Evolutionary conservation across 2,329 filamentous ascomycete species (phyloP), one percentile per base, ranked within the genome.

Genomic region (Trichoderma arundinaceum): DNA sequence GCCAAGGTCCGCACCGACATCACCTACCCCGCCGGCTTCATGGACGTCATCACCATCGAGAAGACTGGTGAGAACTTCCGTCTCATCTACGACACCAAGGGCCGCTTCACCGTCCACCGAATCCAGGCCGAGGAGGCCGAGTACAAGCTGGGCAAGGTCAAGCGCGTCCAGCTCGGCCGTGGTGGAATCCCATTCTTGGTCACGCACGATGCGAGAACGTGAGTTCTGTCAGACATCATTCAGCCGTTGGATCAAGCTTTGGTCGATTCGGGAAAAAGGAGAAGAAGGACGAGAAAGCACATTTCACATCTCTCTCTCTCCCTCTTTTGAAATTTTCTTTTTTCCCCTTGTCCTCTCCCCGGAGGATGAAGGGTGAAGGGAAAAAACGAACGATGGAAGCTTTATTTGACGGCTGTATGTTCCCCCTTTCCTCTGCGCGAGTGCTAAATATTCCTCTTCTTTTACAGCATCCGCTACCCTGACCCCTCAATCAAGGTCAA

Each of bases 141-240:
- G 87, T 99, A 97, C 92, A 99, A 99, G 91, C 88, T 99, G 77
- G 94, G 94, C 88, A 99, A 98, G 89, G 95, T 99, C 87, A 97
- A 97, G 92, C 91, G 94, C 79, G 95, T 99, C 71, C 95, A 99
- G 88, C 89, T 99, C 78, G 95, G 95, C 88, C 94, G 93, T 85
- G 96, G 95, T 85, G 95, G 94, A 87, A 96, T 99, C 90, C 95
- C 95, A 96, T 99, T 97, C 94, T 97, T 98, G 93, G 95, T 99
- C 92, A 99, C 95, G 94, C 95, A 99, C 92, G 95, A 99, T 95
- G 95, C 95, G 86, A 91, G 95, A 93, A 99, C 95, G 94, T 99
- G 88, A 97, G 94, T 98, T 91, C 88, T 90, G 85, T 88, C 85
- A 88, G 85, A 91, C 91, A 92, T 97, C 94, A 95, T 94, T 97